Percentiles rank a stretch among this genome's conserved stretches.
Evolutionary conservation across 2,329 filamentous ascomycete genomes (phyloP).

Genomic region (Aspergillus hortae): DNA sequence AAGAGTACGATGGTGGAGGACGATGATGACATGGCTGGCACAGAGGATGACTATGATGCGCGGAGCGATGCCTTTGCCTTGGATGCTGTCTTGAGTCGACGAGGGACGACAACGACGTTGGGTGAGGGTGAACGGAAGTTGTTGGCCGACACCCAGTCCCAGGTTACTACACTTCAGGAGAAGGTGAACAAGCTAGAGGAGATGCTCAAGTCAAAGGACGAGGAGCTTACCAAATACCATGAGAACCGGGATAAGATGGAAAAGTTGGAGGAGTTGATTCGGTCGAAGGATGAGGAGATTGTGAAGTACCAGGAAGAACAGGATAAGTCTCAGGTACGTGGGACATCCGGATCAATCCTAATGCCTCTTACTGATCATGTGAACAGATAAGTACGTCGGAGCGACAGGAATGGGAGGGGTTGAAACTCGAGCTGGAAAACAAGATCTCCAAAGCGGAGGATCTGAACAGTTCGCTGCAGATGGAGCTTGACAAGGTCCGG

Average conservation of each 20-base stretch:
- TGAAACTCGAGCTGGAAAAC: conserved; percentile 65
- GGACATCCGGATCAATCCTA: neutral
- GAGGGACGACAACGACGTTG: conserved; percentile 48
- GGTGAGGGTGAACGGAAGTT: conserved; percentile 64
- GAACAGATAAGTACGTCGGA: conserved; percentile 53
- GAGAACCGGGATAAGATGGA: conserved; percentile 58
- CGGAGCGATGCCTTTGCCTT: conserved; percentile 64
- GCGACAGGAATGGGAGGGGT: conserved; percentile 65
- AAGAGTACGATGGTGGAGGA: conserved; percentile 98
- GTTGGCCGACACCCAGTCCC: conserved; percentile 74
- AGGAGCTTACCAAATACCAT: conserved; percentile 61
- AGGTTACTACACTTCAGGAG: conserved; percentile 70
- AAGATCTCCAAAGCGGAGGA: conserved; percentile 71
- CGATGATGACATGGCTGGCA: conserved; percentile 66
- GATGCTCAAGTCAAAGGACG: conserved; percentile 66
- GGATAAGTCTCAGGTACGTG: conserved; percentile 42
- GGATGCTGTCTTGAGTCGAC: conserved; percentile 48
- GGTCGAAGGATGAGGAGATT: conserved; percentile 69
- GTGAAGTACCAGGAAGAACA: conserved; percentile 59
- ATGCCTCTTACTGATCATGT: conserved; percentile 6
- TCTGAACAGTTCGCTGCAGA: conserved; percentile 73
- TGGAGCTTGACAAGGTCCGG: conserved; percentile 72
- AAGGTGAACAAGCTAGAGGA: conserved; percentile 71
- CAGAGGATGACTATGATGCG: conserved; percentile 54
- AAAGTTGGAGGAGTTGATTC: conserved; percentile 65